Base-by-base conservation (phyloP, 106 monocot genomes). In the Alisma plantagoaquatica region DNA sequence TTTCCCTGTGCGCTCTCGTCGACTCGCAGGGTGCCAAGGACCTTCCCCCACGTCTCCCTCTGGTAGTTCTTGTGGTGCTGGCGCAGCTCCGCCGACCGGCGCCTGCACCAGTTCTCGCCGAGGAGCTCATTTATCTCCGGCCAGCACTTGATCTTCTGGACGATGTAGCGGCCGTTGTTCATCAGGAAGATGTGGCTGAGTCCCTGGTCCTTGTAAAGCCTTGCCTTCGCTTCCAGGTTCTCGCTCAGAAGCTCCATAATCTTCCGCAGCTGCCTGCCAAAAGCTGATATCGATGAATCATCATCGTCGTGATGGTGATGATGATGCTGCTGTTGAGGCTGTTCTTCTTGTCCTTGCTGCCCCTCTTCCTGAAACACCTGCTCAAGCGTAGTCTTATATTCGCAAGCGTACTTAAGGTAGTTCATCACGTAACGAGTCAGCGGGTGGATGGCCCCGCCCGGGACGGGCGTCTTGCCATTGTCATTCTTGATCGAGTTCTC, bases 91-190 rank as follows among this genome's bases (percentile, higher is more conserved):
- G 44, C 54, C 23, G 70, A 70, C 15, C 62, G 23, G 46, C 33
- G 41, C 35, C 70, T 4, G 55, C 62, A 62, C 70, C 70, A 70
- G 18, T 43, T 25, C 33, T 61, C 49, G 22, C 70, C 70, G 23
- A 70, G 41, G 1, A 62, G 4, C 29, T n/a, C 42, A 31, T 73
- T 78, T 41, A 79, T 79, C 61, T 84, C 84, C 19, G 72, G 46
- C 10, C 73, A 60, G 0, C 69, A 68, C 21, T 70, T 79, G 31
- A 84, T 66, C 72, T 79, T 85, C 69, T 85, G 79, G 43, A 79
- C 60, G 4, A 85, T 73, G 70, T 85, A 85, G 62, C 81, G 58
- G 31, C 84, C 84, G 33, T 84, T 84, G 78, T 84, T 84, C 84
- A 84, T 84, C 51, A 84, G 27, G 65, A 84, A 84, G 22, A 84